Base-by-base conservation (phyloP, 192 early-diverging fungal genomes). In the Jimgerdemannia lactiflua region DNA sequence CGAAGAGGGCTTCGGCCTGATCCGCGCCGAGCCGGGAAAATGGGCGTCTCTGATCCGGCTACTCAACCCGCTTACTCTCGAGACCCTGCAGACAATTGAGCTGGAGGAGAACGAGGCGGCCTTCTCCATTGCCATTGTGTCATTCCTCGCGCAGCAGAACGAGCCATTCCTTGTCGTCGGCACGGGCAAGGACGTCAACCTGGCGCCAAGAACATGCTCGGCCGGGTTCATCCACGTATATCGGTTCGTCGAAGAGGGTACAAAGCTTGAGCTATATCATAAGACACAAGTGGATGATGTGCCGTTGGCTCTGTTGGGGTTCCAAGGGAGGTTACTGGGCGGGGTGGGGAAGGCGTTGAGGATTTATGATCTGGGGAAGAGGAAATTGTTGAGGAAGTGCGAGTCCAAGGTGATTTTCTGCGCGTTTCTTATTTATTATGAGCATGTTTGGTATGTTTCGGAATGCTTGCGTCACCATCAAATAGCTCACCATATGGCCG, bases 291-390 rank as follows among this genome's bases (percentile, higher is more conserved):
- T 95, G 3, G 96, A 98, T 64, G 95, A 91, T 54, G 87, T 95
- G 11, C 96, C 97, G 10, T 85, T 91, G 66, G 94, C 95, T 4
- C 74, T 99, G 41, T 82, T 91, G 43, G 80, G 88, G 20, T 99
- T 99, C 87, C 92, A 94, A 77, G 97, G 97, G 17, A 82, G 91
- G 39, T 82, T 98, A 43, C 79, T 97, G 43, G 98, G 95, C n/a
- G 95, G 93, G 39, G 84, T 95, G 75, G 97, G 97, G 42, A 90
- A 91, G 78, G 85, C 88, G 0, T 84, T 99, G 42, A 89, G 96
- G 7, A 93, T 99, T 65, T 99, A 98, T 75, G 97, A 95, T 77
- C 71, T 97, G 41, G 98, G 98, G 18, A 93, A 91, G 77, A 91
- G 92, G 77, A 94, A 94, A 79, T 79, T 99, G 78, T 90, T 99